Percentiles rank a stretch among this genome's conserved stretches.
phyloP scores from a whole-genome alignment of 164 flowering plant species.

The Piper betle region DNA sequence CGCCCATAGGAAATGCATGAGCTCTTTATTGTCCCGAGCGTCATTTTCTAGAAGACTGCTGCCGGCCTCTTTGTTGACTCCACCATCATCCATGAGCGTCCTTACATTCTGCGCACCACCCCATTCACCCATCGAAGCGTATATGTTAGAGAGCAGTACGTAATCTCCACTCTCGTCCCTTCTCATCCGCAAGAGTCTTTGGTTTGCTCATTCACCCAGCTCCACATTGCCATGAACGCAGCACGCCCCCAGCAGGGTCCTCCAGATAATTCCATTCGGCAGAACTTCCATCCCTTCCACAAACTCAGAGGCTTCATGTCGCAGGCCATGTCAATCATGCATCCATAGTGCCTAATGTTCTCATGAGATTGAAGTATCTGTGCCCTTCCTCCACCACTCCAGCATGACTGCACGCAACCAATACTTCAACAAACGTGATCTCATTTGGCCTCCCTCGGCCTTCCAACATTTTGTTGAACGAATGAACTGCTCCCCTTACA shows the following conservation, averaged over 20 bases:
- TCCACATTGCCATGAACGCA: slow-evolving; percentile 50
- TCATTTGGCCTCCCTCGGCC: slow-evolving; percentile 34
- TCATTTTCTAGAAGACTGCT: slow-evolving; percentile 31
- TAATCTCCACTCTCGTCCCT: slow-evolving; percentile 55
- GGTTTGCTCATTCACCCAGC: slow-evolving; percentile 43
- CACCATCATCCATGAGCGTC: slow-evolving; percentile 52
- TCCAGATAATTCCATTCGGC: slow-evolving; percentile 59
- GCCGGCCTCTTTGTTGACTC: slow-evolving; percentile 41
- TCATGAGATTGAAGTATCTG: slow-evolving; percentile 42
- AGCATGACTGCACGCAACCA: slow-evolving; percentile 55
- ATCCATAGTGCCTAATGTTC: slow-evolving; percentile 53
- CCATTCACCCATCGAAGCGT: slow-evolving; percentile 60
- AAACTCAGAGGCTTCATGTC: slow-evolving; percentile 48
- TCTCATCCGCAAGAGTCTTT: slow-evolving; percentile 30
- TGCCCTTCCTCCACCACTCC: slow-evolving; percentile 57
- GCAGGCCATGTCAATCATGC: slow-evolving; percentile 56
- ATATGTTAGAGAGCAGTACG: slow-evolving; percentile 49
- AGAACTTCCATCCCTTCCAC: slow-evolving; percentile 37
- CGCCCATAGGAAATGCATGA: slow-evolving; percentile 38
- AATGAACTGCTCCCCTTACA: slow-evolving; percentile 25
- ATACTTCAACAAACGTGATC: slow-evolving; percentile 53
- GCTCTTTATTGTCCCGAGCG: slow-evolving; percentile 12
- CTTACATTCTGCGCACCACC: slow-evolving; percentile 46
- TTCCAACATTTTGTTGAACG: slow-evolving; percentile 35
- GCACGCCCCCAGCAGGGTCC: slow-evolving; percentile 69